Evolutionary conservation across 768 basidiomycete genomes (phyloP).

Genomic region (Termitomyces sp.): DNA sequence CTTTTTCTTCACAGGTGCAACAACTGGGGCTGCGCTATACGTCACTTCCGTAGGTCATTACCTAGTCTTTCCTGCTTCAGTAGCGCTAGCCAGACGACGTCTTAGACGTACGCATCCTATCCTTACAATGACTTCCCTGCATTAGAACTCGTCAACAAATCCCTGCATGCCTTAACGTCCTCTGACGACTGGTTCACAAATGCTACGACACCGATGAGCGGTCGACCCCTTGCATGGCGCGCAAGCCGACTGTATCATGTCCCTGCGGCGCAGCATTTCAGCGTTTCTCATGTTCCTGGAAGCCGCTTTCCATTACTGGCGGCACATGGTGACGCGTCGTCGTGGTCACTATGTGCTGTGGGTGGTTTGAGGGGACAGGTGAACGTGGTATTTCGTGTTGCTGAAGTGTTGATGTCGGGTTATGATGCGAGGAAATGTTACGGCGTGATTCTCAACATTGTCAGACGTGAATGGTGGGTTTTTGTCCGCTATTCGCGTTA

Average conservation of each 20-base stretch:
- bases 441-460: neutral
- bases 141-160: conserved; percentile 31
- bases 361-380: conserved; percentile 21
- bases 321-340: conserved; percentile 21
- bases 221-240: conserved; percentile 29
- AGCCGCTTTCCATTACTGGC: conserved; percentile 23
- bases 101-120: conserved; percentile 42
- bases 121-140: conserved; percentile 44
- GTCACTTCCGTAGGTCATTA: conserved; percentile 35
- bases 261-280: conserved; percentile 31
- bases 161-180: conserved; percentile 30
- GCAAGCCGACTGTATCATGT: conserved; percentile 25
- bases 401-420: conserved; percentile 4
- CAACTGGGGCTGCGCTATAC: conserved; percentile 30
- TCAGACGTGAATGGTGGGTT: neutral
- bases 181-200: conserved; percentile 32
- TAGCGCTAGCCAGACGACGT: neutral
- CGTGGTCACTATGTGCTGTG: conserved; percentile 37
- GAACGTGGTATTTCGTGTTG: conserved; percentile 31
- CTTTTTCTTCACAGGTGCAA: conserved; percentile 23
- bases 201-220: conserved; percentile 28
- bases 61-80: neutral
- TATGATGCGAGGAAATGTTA: conserved; percentile 8
- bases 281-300: conserved; percentile 18
- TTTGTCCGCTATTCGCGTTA: too few species aligned